Evolutionary conservation across 345 rosid genomes (phyloP).

Genomic region (Salix koriyanagi): DNA sequence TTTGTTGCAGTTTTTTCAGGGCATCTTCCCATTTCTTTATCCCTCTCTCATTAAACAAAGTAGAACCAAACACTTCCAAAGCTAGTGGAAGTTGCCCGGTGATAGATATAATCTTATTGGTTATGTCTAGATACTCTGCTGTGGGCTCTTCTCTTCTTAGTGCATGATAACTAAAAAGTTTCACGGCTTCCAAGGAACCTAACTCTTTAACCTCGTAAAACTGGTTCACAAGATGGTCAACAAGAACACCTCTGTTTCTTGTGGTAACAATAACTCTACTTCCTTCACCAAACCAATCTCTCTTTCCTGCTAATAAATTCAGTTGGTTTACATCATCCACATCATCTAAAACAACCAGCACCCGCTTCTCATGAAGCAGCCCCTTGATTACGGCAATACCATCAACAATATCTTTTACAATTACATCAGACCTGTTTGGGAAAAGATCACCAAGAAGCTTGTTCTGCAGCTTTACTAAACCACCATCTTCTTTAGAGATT

Average conservation of each 20-base stretch:
- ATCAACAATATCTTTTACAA: slow-evolving; percentile 6
- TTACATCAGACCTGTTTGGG: not conserved
- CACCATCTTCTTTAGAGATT: slow-evolving; percentile 14
- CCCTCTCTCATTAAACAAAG: slow-evolving; percentile 44
- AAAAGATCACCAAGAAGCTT: slow-evolving; percentile 29
- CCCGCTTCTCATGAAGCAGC: slow-evolving; percentile 20
- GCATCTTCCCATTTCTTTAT: slow-evolving; percentile 50
- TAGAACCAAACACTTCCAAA: slow-evolving; percentile 72
- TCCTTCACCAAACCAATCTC: slow-evolving; percentile 43
- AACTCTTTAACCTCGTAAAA: slow-evolving; percentile 50
- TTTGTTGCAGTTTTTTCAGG: slow-evolving; percentile 31
- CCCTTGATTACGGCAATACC: slow-evolving; percentile 27
- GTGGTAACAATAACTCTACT: slow-evolving; percentile 59
- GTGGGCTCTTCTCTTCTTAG: slow-evolving; percentile 48
- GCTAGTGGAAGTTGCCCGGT: slow-evolving; percentile 61
- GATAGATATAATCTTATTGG: slow-evolving; percentile 40
- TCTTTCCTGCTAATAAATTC: slow-evolving; percentile 40
- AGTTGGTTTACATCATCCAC: slow-evolving; percentile 42
- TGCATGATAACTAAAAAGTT: slow-evolving; percentile 61
- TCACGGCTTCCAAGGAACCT: slow-evolving; percentile 28
- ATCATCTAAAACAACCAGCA: slow-evolving; percentile 58
- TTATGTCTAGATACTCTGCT: slow-evolving; percentile 12
- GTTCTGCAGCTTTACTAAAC: slow-evolving; percentile 40
- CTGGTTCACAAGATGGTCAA: slow-evolving; percentile 18
- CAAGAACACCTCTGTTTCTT: slow-evolving; percentile 39